A percentile compares a stretch with the other conserved stretches of the same genome.
Conservation (phyloP, 192 early-diverging fungal species). For the Coemansia sp. region DNA sequence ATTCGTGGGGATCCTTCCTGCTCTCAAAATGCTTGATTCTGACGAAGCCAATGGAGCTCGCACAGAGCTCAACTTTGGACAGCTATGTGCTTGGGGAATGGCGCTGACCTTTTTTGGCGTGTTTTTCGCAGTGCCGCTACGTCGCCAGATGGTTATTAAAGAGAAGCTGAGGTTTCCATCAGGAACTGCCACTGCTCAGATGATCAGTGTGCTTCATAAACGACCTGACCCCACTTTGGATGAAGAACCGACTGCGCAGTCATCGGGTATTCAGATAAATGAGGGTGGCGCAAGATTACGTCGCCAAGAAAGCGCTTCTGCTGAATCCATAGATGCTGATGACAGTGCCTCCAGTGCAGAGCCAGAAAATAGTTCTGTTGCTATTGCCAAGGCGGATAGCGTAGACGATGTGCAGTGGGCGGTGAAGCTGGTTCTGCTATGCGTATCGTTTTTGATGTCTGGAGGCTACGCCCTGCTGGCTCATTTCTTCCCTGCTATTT, state of each 20-base stretch:
- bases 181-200: constrained; percentile 83
- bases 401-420: constrained; percentile 59
- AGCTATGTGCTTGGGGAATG: constrained; percentile 71
- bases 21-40: constrained; percentile 64
- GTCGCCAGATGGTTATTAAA: constrained; percentile 73
- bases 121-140: constrained; percentile 80
- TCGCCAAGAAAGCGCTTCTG: not conserved
- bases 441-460: constrained; percentile 60
- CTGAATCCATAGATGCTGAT: not conserved
- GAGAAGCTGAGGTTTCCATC: constrained; percentile 84
- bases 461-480: constrained; percentile 63
- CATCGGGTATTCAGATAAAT: not conserved
- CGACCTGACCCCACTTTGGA: constrained; percentile 53
- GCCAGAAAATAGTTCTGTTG: not conserved
- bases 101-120: constrained; percentile 86
- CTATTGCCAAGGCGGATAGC: not conserved
- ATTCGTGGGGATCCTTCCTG: constrained; percentile 80
- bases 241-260: constrained; percentile 7
- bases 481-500: constrained; percentile 60
- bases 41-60: constrained; percentile 57
- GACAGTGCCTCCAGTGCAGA: not conserved
- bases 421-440: constrained; percentile 57
- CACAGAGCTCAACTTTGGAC: constrained; percentile 52
- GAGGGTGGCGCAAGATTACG: not conserved
- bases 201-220: constrained; percentile 73